Base-by-base conservation (phyloP, 2,329 filamentous ascomycete species). In the Fusarium sp. region DNA sequence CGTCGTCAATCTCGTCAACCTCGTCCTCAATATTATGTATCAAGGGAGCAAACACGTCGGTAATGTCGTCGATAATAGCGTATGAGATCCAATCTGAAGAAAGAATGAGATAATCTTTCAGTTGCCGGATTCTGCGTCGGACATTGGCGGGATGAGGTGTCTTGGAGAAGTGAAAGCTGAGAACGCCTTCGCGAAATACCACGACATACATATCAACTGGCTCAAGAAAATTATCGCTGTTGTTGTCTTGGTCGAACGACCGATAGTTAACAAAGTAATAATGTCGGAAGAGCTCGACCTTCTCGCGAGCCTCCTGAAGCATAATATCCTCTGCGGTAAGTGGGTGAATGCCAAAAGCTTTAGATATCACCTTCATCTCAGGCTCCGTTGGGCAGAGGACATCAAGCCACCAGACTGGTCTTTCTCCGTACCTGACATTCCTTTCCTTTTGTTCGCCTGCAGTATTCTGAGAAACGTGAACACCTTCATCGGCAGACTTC, bases 181-280 rank as follows among this genome's bases (percentile, higher is more conserved):
- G 89, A 13, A 99, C 93, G 30, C 96, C 96, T 81, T 98, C 95
- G 18, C 95, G 91, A 86, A 99, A 99, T 15, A 99, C 96, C 13
- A 98, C 93, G 40, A 98, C 93, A 79, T 98, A 99, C 89, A 99
- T 94, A 82, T 98, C 97, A 79, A 99, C 93, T 2, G 96, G 96
- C 77, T 98, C 94, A 50, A 99, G 88, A 80, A 97, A 97, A 79
- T 97, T 92, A 64, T 96, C 94, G 80, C 92, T 97, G 76, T 92
- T 92, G 69, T 91, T 90, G 79, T 99, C 96, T 81, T 98, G 96
- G 80, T 99, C 96, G 79, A 99, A 99, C 1, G 95, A 97, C 21
- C 96, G 93, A 82, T 99, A 99, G 81, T 97, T 98, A 84, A 99
- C 94, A 79, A 99, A 98, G 82, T 99, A 99, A 84, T 99, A 99